Conservation (phyloP, 345 rosid species). For the Hypericum androsaemum region DNA sequence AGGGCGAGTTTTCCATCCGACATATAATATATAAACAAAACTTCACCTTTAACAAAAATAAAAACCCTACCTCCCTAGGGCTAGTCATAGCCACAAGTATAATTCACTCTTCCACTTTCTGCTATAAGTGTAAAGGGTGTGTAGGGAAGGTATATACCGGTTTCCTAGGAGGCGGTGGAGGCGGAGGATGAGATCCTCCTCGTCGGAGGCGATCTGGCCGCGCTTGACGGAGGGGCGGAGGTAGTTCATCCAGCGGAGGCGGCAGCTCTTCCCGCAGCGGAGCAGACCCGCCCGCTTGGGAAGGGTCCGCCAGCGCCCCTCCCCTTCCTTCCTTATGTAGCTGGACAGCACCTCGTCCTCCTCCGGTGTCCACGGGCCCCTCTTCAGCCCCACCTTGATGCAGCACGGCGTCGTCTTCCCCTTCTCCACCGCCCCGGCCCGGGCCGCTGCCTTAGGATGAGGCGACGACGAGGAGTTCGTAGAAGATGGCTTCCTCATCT, state of each 20-base stretch:
- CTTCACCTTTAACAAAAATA: no score
- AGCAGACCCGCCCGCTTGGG: constrained; percentile 1
- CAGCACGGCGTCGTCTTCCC: neutral
- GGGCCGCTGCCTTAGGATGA: no score
- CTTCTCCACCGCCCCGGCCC: neutral
- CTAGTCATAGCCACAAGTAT: no score
- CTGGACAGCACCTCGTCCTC: constrained; percentile 1
- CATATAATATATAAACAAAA: no score
- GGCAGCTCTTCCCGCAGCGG: constrained; percentile 8
- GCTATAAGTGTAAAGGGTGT: no score
- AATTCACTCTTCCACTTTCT: no score
- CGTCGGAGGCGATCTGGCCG: constrained; percentile 2
- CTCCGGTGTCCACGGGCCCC: constrained; percentile 4
- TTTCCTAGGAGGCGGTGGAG: constrained; percentile 4
- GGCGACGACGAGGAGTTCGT: no score
- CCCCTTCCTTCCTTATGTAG: constrained; percentile 1
- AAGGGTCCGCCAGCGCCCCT: constrained; percentile 1
- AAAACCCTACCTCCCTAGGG: no score
- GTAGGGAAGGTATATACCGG: neutral
- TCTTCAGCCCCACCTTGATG: neutral
- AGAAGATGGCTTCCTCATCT: no score
- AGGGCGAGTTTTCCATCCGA: no score
- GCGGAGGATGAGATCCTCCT: constrained; percentile 6
- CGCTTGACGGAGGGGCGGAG: constrained; percentile 5
- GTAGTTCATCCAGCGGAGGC: constrained; percentile 2